Percentiles rank a stretch among this genome's conserved stretches.
Conservation (phyloP, 495 filamentous ascomycete species). For the Aspergillus cristatus region DNA sequence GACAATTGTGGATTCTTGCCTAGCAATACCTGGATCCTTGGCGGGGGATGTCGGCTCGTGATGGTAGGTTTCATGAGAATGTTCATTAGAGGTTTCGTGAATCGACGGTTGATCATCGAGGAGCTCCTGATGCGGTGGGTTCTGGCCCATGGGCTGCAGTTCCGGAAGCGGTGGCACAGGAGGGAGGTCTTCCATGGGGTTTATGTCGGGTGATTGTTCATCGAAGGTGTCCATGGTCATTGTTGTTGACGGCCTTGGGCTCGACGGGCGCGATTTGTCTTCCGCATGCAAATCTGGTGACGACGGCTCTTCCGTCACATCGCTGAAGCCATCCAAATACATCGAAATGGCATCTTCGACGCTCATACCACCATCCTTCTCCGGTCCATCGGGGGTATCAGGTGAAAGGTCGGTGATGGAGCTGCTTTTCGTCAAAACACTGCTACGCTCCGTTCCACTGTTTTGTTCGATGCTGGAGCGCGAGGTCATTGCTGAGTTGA, state of each 20-base stretch:
- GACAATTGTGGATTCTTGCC: slow-evolving; percentile 31
- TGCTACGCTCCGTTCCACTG: slow-evolving; percentile 69
- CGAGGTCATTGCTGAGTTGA: slow-evolving; percentile 60
- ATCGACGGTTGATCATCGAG: slow-evolving; percentile 4
- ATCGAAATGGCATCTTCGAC: slow-evolving; percentile 90
- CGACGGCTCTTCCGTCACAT: slow-evolving; percentile 38
- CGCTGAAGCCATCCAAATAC: slow-evolving; percentile 77
- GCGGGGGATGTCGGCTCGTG: slow-evolving; percentile 13
- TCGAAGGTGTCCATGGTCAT: slow-evolving; percentile 15
- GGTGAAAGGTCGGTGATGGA: slow-evolving; percentile 59
- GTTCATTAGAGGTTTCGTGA: slow-evolving; percentile 3
- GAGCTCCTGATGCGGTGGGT: slow-evolving; percentile 5
- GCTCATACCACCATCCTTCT: slow-evolving; percentile 64
- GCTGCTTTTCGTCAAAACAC: slow-evolving; percentile 70
- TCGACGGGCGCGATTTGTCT: slow-evolving; percentile 24
- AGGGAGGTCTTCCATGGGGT: slow-evolving; percentile 15
- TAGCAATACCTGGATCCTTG: slow-evolving; percentile 12
- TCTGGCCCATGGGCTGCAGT: slow-evolving; percentile 11
- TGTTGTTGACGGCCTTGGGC: slow-evolving; percentile 22
- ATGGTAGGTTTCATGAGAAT: slow-evolving; percentile 5
- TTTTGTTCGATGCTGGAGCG: slow-evolving; percentile 60
- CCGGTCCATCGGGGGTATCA: slow-evolving; percentile 44
- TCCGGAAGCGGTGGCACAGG: slow-evolving; percentile 20
- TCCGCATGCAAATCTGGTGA: slow-evolving; percentile 24
- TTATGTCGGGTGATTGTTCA: slow-evolving; percentile 10